Evolutionary conservation across 306 rosid genomes (phyloP), one percentile per base, ranked within the genome.

Genomic region (Cercis canadensis): DNA sequence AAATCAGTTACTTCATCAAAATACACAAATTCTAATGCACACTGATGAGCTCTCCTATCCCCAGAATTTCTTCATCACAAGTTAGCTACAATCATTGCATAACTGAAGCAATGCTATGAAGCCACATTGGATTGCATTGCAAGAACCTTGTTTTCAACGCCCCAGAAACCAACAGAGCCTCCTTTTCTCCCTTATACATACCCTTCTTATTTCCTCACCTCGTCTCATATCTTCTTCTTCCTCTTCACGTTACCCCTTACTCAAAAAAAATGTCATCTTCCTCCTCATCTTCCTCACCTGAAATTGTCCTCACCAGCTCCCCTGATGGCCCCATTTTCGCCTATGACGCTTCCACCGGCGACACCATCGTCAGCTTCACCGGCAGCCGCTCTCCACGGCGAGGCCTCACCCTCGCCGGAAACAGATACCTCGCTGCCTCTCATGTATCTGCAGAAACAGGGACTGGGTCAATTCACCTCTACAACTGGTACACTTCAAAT

Each of bases 231-330:
- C 33, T 46, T 32, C 9, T 40, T 11, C n/a, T 11, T 1, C 44
- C 51, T 65, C 9, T 11, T 62, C 62, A 19, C 58, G n/a, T n/a
- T n/a, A n/a, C n/a, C n/a, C n/a, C n/a, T n/a, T n/a, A n/a, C 56
- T 2, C 39, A 67, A 44, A n/a, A 29, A 72, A 68, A 47, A 90
- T 83, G 89, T 49, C 75, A 16, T 72, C 87, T 6, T 79, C 73
- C 6, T 56, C 77, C 39, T 64, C 84, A 0, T 55, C n/a, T n/a
- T n/a, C n/a, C n/a, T n/a, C n/a, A n/a, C n/a, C 53, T 34, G 89
- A 87, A 78, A 41, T 92, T 67, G 52, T 92, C 77, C 89, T 92
- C 66, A 85, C 87, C 3, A 83, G 83, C 78, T 89, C 94, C 11
- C 84, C 81, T 0, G 86, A 87, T 6, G 92, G 93, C 32, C 84